Evolutionary conservation across 257 asterid genomes (phyloP), one percentile per base, ranked within the genome.

Genomic region (Solanum chiquidenum): DNA sequence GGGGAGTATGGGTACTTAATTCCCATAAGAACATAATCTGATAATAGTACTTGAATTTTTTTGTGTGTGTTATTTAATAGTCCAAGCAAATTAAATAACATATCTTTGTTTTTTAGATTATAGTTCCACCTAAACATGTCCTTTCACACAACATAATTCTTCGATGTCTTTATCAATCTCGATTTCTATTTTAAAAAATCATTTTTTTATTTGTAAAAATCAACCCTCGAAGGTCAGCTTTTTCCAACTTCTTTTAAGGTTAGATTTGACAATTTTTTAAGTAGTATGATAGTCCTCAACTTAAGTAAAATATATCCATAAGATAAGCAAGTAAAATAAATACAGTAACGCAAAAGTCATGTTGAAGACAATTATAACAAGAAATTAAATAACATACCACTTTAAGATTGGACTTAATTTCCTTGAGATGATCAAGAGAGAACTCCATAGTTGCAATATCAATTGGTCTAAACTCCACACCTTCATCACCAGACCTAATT

Each of bases 381-480:
- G 2, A 35, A 74, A 35, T 35, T 3, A 49, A 49, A 31, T 12
- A 16, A 82, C 86, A 8, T 82, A 82, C 86, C 86, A 82, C 86
- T 85, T 86, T 69, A 86, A 92, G 88, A 44, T 62, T 90, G 60
- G 87, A 35, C 87, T 92, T 92, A 27, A 92, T 89, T 64, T 88
- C 86, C 85, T 89, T 90, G 87, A 92, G 86, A 27, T 85, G 86
- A 44, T 88, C 90, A 37, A 92, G 83, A 1, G 91, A 86, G 34
- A 92, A 68, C 6, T 87, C 82, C 86, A 89, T 85, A 23, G 94
- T 89, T 33, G 90, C 90, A 12, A 92, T 72, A n/a, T 55, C 34
- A 58, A 92, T 87, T 2, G 94, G 92, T 68, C 83, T 83, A 40
- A 88, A 90, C 64, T 92, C 92, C 66, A 92, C 91, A 11, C 92